Conservation (phyloP, 2,329 filamentous ascomycete species). For the Hypomyces rosellus region DNA sequence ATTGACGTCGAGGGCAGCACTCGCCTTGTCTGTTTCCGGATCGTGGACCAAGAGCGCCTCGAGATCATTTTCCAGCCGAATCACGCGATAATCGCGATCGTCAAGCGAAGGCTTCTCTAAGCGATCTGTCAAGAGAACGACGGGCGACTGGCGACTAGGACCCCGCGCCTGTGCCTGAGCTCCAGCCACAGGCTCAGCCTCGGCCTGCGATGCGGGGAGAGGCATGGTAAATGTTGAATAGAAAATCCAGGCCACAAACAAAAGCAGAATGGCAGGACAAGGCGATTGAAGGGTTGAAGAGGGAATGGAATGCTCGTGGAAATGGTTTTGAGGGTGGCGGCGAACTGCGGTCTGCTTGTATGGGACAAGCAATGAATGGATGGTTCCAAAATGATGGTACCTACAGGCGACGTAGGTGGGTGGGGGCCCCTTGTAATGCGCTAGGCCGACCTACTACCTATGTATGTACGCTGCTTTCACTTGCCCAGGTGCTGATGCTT, state of each 20-base stretch:
- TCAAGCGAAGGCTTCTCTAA: slow-evolving; percentile 82
- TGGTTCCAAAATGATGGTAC: background rate
- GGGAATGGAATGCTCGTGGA: background rate
- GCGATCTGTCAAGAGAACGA: slow-evolving; percentile 53
- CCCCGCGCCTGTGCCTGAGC: slow-evolving; percentile 3
- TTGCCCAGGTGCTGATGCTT: no score
- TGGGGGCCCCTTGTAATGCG: no score
- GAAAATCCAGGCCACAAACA: background rate
- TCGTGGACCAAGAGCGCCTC: slow-evolving; percentile 93
- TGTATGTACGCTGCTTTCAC: no score
- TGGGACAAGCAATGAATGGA: no score
- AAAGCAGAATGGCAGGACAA: slow-evolving; percentile 3
- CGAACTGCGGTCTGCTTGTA: background rate
- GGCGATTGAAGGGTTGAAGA: background rate
- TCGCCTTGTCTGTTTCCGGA: slow-evolving; percentile 91
- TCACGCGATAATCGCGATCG: slow-evolving; percentile 80
- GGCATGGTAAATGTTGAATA: background rate
- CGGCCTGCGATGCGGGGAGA: slow-evolving; percentile 9
- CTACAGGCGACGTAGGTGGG: no score
- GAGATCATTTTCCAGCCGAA: slow-evolving; percentile 76
- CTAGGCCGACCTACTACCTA: no score
- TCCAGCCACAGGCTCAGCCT: slow-evolving; percentile 9
- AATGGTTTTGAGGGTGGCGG: slow-evolving; percentile 7
- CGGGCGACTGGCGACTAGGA: slow-evolving; percentile 23
- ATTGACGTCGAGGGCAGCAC: slow-evolving; percentile 89